Evolutionary conservation across 345 rosid species (phyloP).

Genomic region (Mallotus nudiflorus): DNA sequence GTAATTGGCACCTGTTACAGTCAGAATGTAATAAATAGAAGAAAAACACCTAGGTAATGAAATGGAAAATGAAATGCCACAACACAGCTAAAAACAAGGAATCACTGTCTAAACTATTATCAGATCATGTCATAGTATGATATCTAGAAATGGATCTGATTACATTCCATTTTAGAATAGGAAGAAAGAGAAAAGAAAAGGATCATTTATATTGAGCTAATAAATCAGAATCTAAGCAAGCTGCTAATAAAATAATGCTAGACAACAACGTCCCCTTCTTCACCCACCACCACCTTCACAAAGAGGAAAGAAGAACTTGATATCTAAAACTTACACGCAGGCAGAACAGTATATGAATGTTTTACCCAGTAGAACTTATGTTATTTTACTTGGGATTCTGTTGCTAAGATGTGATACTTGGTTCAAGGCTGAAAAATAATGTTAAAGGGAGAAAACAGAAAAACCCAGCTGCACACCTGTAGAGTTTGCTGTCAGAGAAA

Average conservation of each 20-base stretch:
- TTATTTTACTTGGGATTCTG: neutral
- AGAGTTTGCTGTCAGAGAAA: conserved; percentile 71
- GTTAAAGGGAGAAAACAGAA: neutral
- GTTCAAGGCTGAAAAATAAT: neutral
- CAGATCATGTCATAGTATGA: neutral
- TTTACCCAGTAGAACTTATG: neutral
- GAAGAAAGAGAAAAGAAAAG: neutral
- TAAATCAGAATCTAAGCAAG: neutral
- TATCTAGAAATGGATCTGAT: neutral
- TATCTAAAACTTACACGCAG: neutral
- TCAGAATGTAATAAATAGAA: conserved; percentile 6
- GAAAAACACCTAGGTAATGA: neutral
- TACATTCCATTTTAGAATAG: neutral
- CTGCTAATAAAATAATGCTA: neutral
- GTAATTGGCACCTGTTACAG: conserved; percentile 41
- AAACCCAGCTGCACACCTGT: conserved; percentile 46
- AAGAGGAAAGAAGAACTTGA: neutral
- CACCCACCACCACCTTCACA: neutral
- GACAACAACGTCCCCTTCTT: no score
- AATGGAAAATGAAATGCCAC: neutral
- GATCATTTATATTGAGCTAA: neutral
- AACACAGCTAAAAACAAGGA: neutral
- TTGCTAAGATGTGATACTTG: neutral
- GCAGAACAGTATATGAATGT: neutral
- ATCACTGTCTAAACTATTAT: no score